Percentiles rank a stretch among this genome's conserved stretches.
Conservation (phyloP, 768 basidiomycete genomes). For the Auriscalpium microsporum region DNA sequence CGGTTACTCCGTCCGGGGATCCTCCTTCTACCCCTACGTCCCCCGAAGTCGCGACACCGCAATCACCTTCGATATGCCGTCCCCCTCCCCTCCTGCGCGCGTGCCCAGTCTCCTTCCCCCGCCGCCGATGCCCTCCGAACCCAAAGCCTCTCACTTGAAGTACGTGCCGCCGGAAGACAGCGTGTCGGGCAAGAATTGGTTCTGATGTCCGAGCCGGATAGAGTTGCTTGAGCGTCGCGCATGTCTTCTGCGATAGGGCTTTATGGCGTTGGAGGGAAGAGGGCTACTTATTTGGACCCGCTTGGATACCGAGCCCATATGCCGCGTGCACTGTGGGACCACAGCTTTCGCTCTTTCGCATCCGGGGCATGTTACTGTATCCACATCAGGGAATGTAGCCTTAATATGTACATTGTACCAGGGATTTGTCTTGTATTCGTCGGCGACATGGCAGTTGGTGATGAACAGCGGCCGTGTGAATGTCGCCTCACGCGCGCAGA, state of each 20-base stretch:
- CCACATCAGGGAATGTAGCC: conserved; percentile 1
- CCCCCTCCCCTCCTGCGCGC: neutral
- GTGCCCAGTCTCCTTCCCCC: neutral
- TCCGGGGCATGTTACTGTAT: neutral
- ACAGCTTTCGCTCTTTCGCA: too few species aligned
- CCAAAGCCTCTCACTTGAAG: neutral
- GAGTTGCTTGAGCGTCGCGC: too few species aligned
- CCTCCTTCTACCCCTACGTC: neutral
- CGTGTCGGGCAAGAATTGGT: neutral
- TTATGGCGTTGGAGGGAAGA: too few species aligned
- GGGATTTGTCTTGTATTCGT: neutral
- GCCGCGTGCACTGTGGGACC: too few species aligned
- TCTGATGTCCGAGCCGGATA: neutral
- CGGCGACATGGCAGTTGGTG: too few species aligned
- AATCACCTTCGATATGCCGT: neutral
- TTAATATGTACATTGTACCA: neutral
- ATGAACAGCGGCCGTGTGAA: too few species aligned
- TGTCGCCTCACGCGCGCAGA: too few species aligned
- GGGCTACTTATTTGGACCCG: too few species aligned
- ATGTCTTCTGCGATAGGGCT: too few species aligned
- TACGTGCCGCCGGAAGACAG: neutral
- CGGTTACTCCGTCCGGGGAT: neutral
- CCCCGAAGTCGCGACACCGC: neutral
- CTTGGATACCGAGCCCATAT: too few species aligned
- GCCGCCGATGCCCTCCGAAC: neutral